Evolutionary conservation across 169 alveolate genomes (phyloP).

Genomic region (Plasmodium vivax): DNA sequence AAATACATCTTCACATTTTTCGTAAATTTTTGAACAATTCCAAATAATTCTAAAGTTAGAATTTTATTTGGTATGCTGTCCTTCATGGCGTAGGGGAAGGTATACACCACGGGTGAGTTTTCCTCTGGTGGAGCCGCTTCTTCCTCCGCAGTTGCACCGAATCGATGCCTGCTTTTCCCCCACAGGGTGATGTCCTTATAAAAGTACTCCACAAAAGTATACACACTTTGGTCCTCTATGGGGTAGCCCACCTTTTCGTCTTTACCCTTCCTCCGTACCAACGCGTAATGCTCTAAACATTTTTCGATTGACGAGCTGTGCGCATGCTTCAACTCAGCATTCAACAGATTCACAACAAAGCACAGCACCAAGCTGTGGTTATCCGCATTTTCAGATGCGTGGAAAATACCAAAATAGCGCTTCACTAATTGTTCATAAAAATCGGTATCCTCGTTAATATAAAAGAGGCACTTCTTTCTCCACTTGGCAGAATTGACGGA

Average conservation of each 20-base stretch:
- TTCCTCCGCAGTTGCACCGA: background rate
- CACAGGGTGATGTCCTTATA: constrained; percentile 30
- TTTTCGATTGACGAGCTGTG: background rate
- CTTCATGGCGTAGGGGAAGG: background rate
- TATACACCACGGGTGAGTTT: background rate
- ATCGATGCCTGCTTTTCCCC: background rate
- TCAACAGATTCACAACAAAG: constrained; percentile 7
- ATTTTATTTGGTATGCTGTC: constrained; percentile 9
- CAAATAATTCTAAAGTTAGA: constrained; percentile 36
- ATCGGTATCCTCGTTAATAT: constrained; percentile 22
- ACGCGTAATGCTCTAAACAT: constrained; percentile 32
- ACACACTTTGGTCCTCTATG: constrained; percentile 22
- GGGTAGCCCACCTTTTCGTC: background rate
- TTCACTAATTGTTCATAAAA: constrained; percentile 54
- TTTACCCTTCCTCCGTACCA: background rate
- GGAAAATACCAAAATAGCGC: constrained; percentile 26
- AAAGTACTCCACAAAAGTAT: constrained; percentile 38
- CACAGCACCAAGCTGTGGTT: constrained; percentile 34
- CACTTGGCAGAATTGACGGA: background rate
- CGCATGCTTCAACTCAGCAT: background rate
- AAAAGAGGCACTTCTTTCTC: constrained; percentile 24
- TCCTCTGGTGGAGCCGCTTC: background rate
- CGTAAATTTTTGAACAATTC: constrained; percentile 25
- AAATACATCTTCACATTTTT: constrained; percentile 46
- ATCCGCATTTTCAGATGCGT: constrained; percentile 21